Evolutionary conservation across 495 filamentous ascomycete species (phyloP).

Genomic region (Podospora appendiculata): DNA sequence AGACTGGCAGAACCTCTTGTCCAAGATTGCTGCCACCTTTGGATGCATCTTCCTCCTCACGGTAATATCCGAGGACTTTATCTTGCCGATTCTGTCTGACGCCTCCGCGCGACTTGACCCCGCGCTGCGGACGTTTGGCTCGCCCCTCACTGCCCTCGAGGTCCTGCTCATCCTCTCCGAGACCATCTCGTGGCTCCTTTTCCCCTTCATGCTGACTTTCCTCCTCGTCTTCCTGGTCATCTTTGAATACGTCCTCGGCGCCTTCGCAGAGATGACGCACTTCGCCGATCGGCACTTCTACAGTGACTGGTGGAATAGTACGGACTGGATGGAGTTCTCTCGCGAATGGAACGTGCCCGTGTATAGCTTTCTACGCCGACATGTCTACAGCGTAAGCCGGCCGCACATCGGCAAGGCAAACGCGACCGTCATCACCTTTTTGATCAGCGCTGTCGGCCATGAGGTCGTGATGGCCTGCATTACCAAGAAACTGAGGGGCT

Average conservation of each 20-base stretch:
- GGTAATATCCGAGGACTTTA: slow-evolving; percentile 88
- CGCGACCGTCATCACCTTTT: slow-evolving; percentile 85
- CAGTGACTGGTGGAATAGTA: slow-evolving; percentile 90
- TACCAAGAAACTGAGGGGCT: slow-evolving; percentile 91
- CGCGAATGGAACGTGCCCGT: slow-evolving; percentile 98
- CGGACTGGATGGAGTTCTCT: slow-evolving; percentile 91
- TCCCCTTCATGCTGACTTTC: slow-evolving; percentile 96
- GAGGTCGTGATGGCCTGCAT: slow-evolving; percentile 98
- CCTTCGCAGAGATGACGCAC: slow-evolving; percentile 88
- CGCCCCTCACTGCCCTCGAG: slow-evolving; percentile 51
- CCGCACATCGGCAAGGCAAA: slow-evolving; percentile 65
- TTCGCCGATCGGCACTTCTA: slow-evolving; percentile 97
- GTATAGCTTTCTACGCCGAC: slow-evolving; percentile 92
- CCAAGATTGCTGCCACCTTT: slow-evolving; percentile 84
- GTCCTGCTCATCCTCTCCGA: slow-evolving; percentile 74
- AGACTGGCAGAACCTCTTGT: slow-evolving; percentile 74
- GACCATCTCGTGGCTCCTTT: slow-evolving; percentile 87
- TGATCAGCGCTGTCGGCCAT: slow-evolving; percentile 82
- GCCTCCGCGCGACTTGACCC: slow-evolving; percentile 59
- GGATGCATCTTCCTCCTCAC: slow-evolving; percentile 95
- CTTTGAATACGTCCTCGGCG: slow-evolving; percentile 93
- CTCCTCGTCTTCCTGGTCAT: slow-evolving; percentile 93
- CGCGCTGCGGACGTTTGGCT: slow-evolving; percentile 5
- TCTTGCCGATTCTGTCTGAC: slow-evolving; percentile 79
- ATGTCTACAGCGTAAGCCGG: slow-evolving; percentile 81